Evolutionary conservation across 306 rosid genomes (phyloP), one percentile per base, ranked within the genome.

Genomic region (Trifolium pratense): DNA sequence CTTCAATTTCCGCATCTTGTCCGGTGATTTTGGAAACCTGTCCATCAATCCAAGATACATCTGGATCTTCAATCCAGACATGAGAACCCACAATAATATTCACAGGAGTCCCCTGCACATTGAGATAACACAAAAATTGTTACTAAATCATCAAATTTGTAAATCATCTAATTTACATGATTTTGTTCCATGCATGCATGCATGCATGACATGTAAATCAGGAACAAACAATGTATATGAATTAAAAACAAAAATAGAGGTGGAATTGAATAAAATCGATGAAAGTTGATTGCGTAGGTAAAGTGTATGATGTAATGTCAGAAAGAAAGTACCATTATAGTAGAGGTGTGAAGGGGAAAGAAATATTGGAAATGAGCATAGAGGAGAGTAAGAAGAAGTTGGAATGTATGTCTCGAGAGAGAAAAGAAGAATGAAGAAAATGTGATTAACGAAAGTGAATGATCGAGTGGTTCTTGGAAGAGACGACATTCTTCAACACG

Each of bases 61-160:
- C 90, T 48, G 90, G 90, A 64, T 91, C 96, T 81, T 89, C 96
- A 20, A 66, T 78, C 99, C 99, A 94, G 80, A 94, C 97, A 77
- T 91, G 93, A 80, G 97, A 91, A 74, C 96, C 97, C 67, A 81
- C 97, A 66, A 75, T 88, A 76, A 94, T 94, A 82, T 91, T 94
- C 82, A 91, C 96, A 7, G 92, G 87, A 63, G 95, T 89, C 83
- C 92, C 97, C 98, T 94, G 89, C 84, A 84, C n/a, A 84, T 42
- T 26, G 31, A 75, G 32, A 68, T 43, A 76, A 53, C 6, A 26
- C 6, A 26, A 51, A 17, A 59, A 69, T 36, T 29, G 32, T 29
- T 29, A 29, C 29, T 25, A 25, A 25, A 25, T 3, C 29, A 1
- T 25, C 6, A 4, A 29, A 29, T 25, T 63, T 56, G n/a, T 25